Evolutionary conservation across 2,329 filamentous ascomycete species (phyloP), one percentile per base, ranked within the genome.

Genomic region (Xylariaceae sp.): DNA sequence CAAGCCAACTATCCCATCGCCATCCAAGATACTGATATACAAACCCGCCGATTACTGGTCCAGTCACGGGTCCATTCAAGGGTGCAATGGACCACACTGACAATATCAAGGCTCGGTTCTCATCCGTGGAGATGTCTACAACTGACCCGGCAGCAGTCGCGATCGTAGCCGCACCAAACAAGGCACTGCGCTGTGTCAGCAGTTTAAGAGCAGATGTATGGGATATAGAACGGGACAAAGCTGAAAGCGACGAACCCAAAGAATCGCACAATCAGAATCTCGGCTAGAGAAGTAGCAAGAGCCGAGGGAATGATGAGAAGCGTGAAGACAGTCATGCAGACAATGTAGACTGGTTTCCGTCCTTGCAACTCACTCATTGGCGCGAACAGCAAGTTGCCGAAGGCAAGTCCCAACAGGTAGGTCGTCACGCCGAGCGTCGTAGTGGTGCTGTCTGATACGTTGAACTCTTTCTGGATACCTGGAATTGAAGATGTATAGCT

Each of bases 1-100:
- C 80, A 17, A 94, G 76, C 87, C 89, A 95, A 62, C 88, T 87
- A 35, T 85, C 86, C 89, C 90, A 96, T 30, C 90, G 74, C 91
- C 91, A 96, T 11, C 89, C 90, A 2, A 94, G 73, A 55, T 86
- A 83, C 66, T 90, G 76, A 57, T 68, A 89, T 1, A 87, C 81
- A 58, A 95, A 95, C 0, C 90, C 90, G 18, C 90, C 90, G 32
- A 96, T 85, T 1, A 91, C 70, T 0, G 87, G 86, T 0, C 86
- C 84, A 30, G 83, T 72, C 0, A 65, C 61, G 0, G 65, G 65
- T 0, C 64, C 90, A 62, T 95, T 95, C 66, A 95, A 80, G 0
- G 91, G 90, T 0, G 89, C 90, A 47, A 96, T 83, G 53, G 78
- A 82, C 83, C 90, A 96, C 32, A 95, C 75, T 5, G 84, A 89